These are phyloP conservation scores for Vitis rotundifolia DNA, from an alignment of 164 flowering plant genomes.

Conservation along the genomic window DNA sequence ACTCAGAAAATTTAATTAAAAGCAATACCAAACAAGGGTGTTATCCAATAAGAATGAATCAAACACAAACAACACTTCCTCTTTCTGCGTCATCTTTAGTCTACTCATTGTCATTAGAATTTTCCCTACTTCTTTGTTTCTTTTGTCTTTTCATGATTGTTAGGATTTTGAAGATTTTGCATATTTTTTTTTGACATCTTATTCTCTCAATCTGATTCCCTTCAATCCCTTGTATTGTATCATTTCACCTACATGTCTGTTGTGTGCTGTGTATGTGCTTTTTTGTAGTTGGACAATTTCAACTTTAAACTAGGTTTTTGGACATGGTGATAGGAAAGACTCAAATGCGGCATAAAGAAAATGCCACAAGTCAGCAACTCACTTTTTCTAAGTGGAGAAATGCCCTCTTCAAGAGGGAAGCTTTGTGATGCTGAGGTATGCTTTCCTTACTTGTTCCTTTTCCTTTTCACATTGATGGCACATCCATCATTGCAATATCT, in stretches of 20 bases:
- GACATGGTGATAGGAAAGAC: constrained; percentile 79
- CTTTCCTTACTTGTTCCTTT: not conserved
- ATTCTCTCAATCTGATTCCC: not conserved
- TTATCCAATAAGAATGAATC: too few relatives aligned
- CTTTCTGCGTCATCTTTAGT: too few relatives aligned
- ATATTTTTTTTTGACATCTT: not conserved
- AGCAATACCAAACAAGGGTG: too few relatives aligned
- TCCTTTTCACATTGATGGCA: too few relatives aligned
- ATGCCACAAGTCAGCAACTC: constrained; percentile 72
- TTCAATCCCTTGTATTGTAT: too few relatives aligned
- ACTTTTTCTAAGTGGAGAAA: constrained; percentile 70
- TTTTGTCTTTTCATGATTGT: not conserved
- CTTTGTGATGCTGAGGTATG: constrained; percentile 65
- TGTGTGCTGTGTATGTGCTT: not conserved
- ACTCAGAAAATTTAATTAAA: not conserved
- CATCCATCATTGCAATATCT: too few relatives aligned
- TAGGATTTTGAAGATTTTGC: too few relatives aligned
- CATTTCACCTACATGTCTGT: too few relatives aligned
- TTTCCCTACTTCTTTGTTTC: too few relatives aligned
- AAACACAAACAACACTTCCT: too few relatives aligned
- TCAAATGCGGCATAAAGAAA: constrained; percentile 66
- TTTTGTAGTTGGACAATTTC: not conserved
- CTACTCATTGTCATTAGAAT: too few relatives aligned
- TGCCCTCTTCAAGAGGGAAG: constrained; percentile 68
- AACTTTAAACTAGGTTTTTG: not conserved